Base-by-base conservation (phyloP, 1,284 basidiomycete genomes). In the Pascua sp. region DNA sequence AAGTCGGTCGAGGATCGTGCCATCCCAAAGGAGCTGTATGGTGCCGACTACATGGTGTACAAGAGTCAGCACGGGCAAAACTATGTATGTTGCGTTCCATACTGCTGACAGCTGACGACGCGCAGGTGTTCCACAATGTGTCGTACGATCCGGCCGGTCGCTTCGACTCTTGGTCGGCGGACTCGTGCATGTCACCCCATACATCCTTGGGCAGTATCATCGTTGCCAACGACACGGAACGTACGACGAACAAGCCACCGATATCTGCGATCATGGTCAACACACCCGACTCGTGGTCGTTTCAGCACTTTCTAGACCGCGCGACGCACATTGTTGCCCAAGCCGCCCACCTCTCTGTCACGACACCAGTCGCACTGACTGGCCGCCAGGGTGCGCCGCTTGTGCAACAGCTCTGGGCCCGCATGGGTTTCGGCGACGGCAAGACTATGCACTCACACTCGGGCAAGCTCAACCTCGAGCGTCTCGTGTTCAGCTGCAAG, bases 231-330 rank as follows among this genome's bases (percentile, higher is more conserved):
- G 43, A 18, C 10, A 43, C 15, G 12, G 15, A 32, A 7, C 24
- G 24, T 32, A 32, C 47, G 8, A 5, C 18, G 5, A 47, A 15
- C 46, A 8, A 15, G 24, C 11, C 4, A 38, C 40, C n/a, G 40
- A 42, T 15, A 11, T 12, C 5, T 4, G 53, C 44, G 8, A 11
- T 49, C 18, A n/a, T 55, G 8, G 53, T 46, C 3, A 49, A 43
- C 36, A 42, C 47, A 7, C 53, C 53, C 16, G 53, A 55, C 17
- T 45, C 42, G 8, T 55, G 53, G 53, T 49, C 48, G 13, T 55
- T 50, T 24, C 48, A 55, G 18, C 54, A 55, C 15, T 55, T 49
- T 16, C 37, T 50, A 13, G 48, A 55, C 48, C 47, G 54, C 17
- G 54, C 42, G 4, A 37, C 48, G 10, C 54, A 50, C 15, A 18